Conservation (phyloP, 2,329 filamentous ascomycete genomes). For the Achaetomium macrosporum region DNA sequence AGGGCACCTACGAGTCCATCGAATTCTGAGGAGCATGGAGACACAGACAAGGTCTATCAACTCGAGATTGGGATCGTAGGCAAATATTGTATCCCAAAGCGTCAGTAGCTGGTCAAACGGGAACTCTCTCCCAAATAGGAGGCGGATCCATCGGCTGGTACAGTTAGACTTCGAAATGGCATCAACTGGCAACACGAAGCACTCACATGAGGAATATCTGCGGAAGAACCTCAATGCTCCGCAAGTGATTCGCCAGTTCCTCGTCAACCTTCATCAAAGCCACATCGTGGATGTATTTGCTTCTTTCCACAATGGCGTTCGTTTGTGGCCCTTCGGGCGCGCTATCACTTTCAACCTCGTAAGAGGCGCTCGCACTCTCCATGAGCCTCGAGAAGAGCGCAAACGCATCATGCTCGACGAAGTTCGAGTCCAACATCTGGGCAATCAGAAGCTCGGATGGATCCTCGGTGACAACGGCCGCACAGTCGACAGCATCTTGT, state of each 20-base stretch:
- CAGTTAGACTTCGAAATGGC: constrained; percentile 9
- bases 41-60: constrained; percentile 88
- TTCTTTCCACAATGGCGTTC: constrained; percentile 74
- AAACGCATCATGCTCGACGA: constrained; percentile 87
- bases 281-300: constrained; percentile 79
- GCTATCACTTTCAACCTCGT: constrained; percentile 58
- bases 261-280: constrained; percentile 73
- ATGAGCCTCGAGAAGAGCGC: constrained; percentile 80
- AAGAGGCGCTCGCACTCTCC: constrained; percentile 80
- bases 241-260: constrained; percentile 75
- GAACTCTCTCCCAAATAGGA: constrained; percentile 91
- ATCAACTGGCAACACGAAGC: background rate
- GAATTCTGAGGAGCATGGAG: constrained; percentile 85
- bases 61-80: constrained; percentile 72
- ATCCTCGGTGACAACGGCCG: constrained; percentile 29
- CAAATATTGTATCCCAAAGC: constrained; percentile 89
- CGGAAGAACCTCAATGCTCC: constrained; percentile 80
- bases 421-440: constrained; percentile 63
- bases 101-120: constrained; percentile 76
- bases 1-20: constrained; percentile 68
- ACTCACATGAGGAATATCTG: constrained; percentile 90
- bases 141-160: constrained; percentile 78
- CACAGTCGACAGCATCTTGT: constrained; percentile 65
- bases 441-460: constrained; percentile 50
- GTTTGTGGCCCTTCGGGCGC: constrained; percentile 34